A percentile compares a stretch with the other conserved stretches of the same genome.
Evolutionary conservation across 148 eudicot genomes (phyloP).

Genomic region (Chenopodium berlandieri): DNA sequence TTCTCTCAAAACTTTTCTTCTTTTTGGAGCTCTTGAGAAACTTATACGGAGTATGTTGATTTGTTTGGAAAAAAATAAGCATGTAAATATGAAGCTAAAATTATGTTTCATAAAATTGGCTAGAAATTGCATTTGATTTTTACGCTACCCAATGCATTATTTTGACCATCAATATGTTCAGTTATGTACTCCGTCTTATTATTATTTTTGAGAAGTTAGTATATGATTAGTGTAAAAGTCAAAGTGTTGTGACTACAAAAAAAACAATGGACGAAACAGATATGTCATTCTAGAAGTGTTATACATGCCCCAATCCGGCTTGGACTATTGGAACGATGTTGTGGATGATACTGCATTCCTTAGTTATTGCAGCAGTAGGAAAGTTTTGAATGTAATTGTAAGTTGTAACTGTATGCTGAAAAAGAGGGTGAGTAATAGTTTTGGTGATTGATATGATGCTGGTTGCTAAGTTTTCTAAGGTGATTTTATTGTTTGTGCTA

Average conservation of each 20-base stretch:
- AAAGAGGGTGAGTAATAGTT: background rate
- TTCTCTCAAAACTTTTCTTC: background rate
- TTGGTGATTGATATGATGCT: background rate
- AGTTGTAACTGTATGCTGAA: background rate
- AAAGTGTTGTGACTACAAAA: too few relatives aligned
- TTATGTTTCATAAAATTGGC: background rate
- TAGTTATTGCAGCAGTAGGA: background rate
- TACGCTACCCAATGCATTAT: too few relatives aligned
- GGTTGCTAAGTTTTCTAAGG: background rate
- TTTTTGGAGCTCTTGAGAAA: background rate
- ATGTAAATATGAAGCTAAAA: too few relatives aligned
- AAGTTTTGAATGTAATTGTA: background rate
- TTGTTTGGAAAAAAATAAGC: too few relatives aligned
- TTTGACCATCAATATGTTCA: too few relatives aligned
- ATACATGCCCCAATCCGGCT: too few relatives aligned
- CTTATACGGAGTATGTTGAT: too few relatives aligned
- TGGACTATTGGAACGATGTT: background rate
- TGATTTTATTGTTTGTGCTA: background rate
- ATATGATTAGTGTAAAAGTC: too few relatives aligned
- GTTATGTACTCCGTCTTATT: too few relatives aligned
- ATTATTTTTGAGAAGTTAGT: too few relatives aligned
- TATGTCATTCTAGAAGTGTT: too few relatives aligned
- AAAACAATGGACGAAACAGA: too few relatives aligned
- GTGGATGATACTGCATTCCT: background rate
- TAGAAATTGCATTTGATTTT: background rate